A percentile compares a stretch with the other conserved stretches of the same genome.
Evolutionary conservation across 164 flowering plant genomes (phyloP).

Genomic region (Annona cherimola): DNA sequence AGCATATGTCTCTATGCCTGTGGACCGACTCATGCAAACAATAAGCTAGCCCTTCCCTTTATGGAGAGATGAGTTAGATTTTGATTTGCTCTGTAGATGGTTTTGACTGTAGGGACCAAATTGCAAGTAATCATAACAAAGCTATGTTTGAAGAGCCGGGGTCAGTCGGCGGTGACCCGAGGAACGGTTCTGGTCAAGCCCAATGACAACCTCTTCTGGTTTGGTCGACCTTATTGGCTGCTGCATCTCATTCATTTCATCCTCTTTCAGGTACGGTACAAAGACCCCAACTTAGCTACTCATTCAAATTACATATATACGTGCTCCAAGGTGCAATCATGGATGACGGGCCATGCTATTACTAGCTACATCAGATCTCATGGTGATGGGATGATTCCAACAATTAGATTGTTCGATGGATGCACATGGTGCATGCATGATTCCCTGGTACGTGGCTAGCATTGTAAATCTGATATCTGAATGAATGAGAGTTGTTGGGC

Average conservation of each 20-base stretch:
- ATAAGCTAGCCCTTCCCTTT: background rate
- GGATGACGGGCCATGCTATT: too few species aligned
- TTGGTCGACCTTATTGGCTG: constrained; percentile 41
- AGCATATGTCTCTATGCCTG: background rate
- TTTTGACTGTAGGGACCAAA: constrained; percentile 49
- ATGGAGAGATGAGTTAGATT: background rate
- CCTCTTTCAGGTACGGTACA: constrained; percentile 43
- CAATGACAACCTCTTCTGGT: constrained; percentile 57
- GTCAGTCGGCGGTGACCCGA: constrained; percentile 32
- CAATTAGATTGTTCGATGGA: background rate
- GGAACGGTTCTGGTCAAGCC: constrained; percentile 61
- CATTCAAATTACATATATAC: too few species aligned
- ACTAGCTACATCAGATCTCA: background rate
- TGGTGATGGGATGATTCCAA: background rate
- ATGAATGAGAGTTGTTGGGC: background rate
- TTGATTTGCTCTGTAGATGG: constrained; percentile 26
- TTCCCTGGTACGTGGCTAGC: background rate
- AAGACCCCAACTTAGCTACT: too few species aligned
- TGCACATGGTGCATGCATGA: background rate
- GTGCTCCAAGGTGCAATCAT: too few species aligned
- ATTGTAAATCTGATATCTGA: too few species aligned
- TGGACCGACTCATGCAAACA: too few species aligned
- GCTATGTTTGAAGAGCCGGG: constrained; percentile 47
- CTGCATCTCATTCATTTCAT: constrained; percentile 45
- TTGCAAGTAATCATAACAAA: constrained; percentile 51